Percentiles rank a stretch among this genome's conserved stretches.
Evolutionary conservation across 2,329 filamentous ascomycete genomes (phyloP).

Genomic region (Venturia effusa): DNA sequence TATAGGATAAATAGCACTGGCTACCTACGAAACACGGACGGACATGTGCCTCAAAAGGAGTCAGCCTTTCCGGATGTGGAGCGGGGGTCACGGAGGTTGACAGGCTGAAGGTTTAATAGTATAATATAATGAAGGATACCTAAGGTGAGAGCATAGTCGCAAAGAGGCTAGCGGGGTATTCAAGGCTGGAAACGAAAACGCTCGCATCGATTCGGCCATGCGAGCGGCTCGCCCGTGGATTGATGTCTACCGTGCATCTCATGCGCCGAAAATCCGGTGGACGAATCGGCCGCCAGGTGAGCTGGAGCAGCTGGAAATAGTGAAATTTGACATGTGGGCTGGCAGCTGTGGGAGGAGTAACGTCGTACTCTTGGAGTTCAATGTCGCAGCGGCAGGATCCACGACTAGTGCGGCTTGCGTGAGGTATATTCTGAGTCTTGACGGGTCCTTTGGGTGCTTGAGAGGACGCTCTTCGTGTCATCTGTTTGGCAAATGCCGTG

Average conservation of each 20-base stretch:
- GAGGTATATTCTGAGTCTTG: no score
- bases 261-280: neutral
- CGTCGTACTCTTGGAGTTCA: neutral
- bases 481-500: neutral
- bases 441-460: no score
- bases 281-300: neutral
- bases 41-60: neutral
- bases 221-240: neutral
- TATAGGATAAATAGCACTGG: neutral
- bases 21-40: neutral
- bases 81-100: neutral
- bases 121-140: neutral
- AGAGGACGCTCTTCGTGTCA: no score
- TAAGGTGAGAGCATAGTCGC: neutral
- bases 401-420: neutral
- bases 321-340: neutral
- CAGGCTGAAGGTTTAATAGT: neutral
- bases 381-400: no score
- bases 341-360: neutral
- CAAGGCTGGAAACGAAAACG: neutral
- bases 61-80: neutral
- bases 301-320: neutral
- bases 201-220: neutral
- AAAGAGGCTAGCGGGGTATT: neutral
- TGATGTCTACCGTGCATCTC: neutral